These are phyloP conservation scores for Fonsecaea nubica DNA, from an alignment of 2,329 filamentous ascomycete species.

Conservation along the genomic window DNA sequence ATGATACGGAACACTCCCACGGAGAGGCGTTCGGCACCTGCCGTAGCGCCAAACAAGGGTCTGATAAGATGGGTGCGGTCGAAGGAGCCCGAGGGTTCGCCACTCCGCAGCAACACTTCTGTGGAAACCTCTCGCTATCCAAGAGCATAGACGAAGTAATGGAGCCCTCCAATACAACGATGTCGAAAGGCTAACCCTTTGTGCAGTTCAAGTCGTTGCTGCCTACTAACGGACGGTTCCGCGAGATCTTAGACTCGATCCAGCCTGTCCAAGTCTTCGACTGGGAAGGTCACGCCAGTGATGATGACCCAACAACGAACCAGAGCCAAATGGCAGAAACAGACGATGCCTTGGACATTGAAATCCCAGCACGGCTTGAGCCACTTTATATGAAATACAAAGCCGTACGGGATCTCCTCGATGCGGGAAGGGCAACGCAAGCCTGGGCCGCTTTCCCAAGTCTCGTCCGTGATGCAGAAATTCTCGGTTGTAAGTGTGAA, in stretches of 20 bases:
- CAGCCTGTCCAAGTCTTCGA: slow-evolving; percentile 26
- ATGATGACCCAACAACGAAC: background rate
- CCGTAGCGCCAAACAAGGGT: slow-evolving; percentile 13
- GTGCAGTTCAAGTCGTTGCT: slow-evolving; percentile 30
- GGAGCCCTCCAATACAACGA: background rate
- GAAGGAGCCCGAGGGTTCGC: slow-evolving; percentile 5
- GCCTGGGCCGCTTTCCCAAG: slow-evolving; percentile 30
- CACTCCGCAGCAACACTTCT: slow-evolving; percentile 24
- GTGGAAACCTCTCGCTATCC: slow-evolving; percentile 29
- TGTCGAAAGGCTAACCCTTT: background rate
- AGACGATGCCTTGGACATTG: background rate
- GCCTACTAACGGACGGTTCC: slow-evolving; percentile 10
- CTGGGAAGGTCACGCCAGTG: background rate
- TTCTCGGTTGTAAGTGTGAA: slow-evolving; percentile 28
- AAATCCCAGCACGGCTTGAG: slow-evolving; percentile 15
- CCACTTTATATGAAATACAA: slow-evolving; percentile 24
- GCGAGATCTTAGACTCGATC: slow-evolving; percentile 24
- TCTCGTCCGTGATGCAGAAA: slow-evolving; percentile 29
- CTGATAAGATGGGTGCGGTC: slow-evolving; percentile 6
- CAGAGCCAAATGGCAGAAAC: background rate
- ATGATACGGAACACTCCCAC: slow-evolving; percentile 9
- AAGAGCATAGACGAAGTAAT: slow-evolving; percentile 31
- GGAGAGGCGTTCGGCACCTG: slow-evolving; percentile 6
- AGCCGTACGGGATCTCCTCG: slow-evolving; percentile 23
- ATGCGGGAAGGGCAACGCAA: slow-evolving; percentile 26